These are phyloP conservation scores for Claviceps spartinae DNA, from an alignment of 2,329 filamentous ascomycete genomes.

Conservation along the genomic window DNA sequence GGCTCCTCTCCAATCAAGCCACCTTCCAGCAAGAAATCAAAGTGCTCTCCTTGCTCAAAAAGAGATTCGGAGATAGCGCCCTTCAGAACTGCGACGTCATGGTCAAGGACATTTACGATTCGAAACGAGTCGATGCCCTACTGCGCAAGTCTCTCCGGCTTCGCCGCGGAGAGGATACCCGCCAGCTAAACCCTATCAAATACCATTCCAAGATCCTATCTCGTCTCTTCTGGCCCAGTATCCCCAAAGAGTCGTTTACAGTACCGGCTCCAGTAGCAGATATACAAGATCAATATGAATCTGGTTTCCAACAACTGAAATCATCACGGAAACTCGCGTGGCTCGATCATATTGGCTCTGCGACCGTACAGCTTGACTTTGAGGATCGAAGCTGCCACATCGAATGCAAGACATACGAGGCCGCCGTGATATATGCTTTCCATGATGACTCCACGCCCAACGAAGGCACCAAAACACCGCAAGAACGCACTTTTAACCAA, in stretches of 20 bases:
- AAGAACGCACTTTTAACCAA: slow-evolving; percentile 35
- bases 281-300: slow-evolving; percentile 57
- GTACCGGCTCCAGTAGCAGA: slow-evolving; percentile 45
- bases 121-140: slow-evolving; percentile 54
- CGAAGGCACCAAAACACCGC: slow-evolving; percentile 9
- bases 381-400: slow-evolving; percentile 63
- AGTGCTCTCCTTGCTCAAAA: slow-evolving; percentile 75
- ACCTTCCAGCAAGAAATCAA: slow-evolving; percentile 68
- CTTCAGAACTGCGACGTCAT: slow-evolving; percentile 95
- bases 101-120: slow-evolving; percentile 85
- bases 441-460: slow-evolving; percentile 26
- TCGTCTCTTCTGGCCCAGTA: slow-evolving; percentile 80
- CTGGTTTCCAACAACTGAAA: slow-evolving; percentile 68
- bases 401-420: slow-evolving; percentile 72
- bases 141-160: slow-evolving; percentile 37
- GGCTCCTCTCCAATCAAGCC: slow-evolving; percentile 53
- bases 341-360: slow-evolving; percentile 70
- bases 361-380: slow-evolving; percentile 68
- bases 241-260: slow-evolving; percentile 55
- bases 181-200: slow-evolving; percentile 15
- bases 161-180: slow-evolving; percentile 2
- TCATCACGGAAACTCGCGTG: slow-evolving; percentile 76
- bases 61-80: slow-evolving; percentile 71
- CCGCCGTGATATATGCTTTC: slow-evolving; percentile 78
- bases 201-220: slow-evolving; percentile 80